A percentile compares a stretch with the other conserved stretches of the same genome.
These are phyloP conservation scores for Silene uniflora DNA, from an alignment of 148 eudicot genomes.

Conservation along the genomic window DNA sequence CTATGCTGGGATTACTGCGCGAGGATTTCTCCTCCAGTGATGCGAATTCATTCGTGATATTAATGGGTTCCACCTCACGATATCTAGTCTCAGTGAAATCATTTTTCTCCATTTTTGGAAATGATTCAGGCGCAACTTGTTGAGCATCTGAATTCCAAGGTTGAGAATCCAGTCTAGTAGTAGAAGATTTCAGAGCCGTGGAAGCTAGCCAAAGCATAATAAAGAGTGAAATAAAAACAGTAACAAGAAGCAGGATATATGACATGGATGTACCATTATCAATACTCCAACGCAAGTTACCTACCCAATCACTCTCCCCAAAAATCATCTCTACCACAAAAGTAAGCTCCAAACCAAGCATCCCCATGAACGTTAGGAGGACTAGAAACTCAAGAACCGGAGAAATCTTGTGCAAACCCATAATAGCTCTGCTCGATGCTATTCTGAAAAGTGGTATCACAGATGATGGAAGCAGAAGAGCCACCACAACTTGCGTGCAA, in stretches of 20 bases:
- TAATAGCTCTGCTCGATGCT: slow-evolving; percentile 67
- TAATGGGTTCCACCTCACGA: slow-evolving; percentile 27
- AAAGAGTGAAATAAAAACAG: slow-evolving; percentile 47
- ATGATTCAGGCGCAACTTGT: slow-evolving; percentile 31
- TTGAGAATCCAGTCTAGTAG: slow-evolving; percentile 42
- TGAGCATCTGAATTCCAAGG: slow-evolving; percentile 46
- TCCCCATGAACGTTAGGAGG: slow-evolving; percentile 56
- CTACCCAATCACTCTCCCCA: slow-evolving; percentile 83
- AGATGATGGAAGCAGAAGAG: slow-evolving; percentile 81
- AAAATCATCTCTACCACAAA: slow-evolving; percentile 84
- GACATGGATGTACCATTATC: slow-evolving; percentile 46
- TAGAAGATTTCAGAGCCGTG: slow-evolving; percentile 75
- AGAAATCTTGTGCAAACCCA: slow-evolving; percentile 75
- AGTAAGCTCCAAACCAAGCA: slow-evolving; percentile 63
- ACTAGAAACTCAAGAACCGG: slow-evolving; percentile 63
- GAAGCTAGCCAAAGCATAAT: slow-evolving; percentile 69
- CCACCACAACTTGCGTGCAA: slow-evolving; percentile 75
- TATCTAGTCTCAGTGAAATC: slow-evolving; percentile 28
- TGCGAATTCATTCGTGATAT: slow-evolving; percentile 34
- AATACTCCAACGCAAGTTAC: slow-evolving; percentile 65
- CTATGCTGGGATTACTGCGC: slow-evolving; percentile 25
- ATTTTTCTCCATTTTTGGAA: slow-evolving; percentile 29
- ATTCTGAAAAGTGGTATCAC: slow-evolving; percentile 85
- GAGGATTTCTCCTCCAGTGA: slow-evolving; percentile 27
- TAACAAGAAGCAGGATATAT: slow-evolving; percentile 54